Conservation (phyloP, 805 yeast genomes). For the Yarrowia deformans region DNA sequence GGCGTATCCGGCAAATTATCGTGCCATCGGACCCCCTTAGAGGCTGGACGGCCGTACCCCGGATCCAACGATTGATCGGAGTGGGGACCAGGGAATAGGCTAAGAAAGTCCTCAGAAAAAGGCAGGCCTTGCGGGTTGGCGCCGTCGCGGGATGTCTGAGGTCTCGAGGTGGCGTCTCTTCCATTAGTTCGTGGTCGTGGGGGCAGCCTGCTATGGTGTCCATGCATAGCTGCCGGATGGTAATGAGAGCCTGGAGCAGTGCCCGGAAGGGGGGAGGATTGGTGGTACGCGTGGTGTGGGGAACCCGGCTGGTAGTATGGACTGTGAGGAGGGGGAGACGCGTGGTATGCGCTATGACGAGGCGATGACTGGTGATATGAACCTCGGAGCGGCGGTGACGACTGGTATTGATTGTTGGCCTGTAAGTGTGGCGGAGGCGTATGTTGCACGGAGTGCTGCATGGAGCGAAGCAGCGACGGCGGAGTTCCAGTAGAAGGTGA, state of each 20-base stretch:
- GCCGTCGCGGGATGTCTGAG: not conserved
- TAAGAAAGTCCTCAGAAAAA: not conserved
- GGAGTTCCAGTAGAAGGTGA: slow-evolving; percentile 1
- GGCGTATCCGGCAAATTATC: not conserved
- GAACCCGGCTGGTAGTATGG: slow-evolving; percentile 1
- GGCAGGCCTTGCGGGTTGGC: not conserved
- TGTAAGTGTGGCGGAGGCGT: slow-evolving; percentile 1
- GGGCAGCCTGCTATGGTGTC: not conserved
- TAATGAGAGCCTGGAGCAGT: not conserved
- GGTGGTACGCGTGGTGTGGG: slow-evolving; percentile 1
- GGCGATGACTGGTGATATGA: slow-evolving; percentile 9
- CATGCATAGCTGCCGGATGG: not conserved
- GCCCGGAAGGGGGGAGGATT: not conserved
- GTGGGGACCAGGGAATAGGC: no score
- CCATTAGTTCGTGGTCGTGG: slow-evolving; percentile 7
- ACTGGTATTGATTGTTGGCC: not conserved
- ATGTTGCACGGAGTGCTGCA: not conserved
- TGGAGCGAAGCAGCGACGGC: not conserved
- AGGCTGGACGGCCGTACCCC: not conserved
- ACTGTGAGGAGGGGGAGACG: not conserved
- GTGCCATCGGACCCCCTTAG: not conserved
- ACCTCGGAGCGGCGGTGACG: not conserved
- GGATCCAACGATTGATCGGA: no score
- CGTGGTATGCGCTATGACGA: slow-evolving; percentile 1
- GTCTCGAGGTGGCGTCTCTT: not conserved